A percentile compares a stretch with the other conserved stretches of the same genome.
Evolutionary conservation across 2,329 filamentous ascomycete genomes (phyloP).

Genomic region (Trichophyton equinum): DNA sequence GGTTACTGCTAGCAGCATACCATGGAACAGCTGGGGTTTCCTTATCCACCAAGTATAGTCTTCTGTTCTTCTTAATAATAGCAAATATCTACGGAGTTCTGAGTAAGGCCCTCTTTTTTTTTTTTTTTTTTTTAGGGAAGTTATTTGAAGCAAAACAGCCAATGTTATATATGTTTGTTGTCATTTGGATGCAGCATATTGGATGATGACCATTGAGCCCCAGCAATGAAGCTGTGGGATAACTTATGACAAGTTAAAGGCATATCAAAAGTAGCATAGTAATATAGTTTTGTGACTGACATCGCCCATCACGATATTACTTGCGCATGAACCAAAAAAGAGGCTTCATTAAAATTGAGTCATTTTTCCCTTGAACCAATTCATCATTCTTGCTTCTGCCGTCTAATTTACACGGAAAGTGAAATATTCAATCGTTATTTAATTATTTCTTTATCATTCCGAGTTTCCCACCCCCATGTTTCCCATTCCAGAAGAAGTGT

Average conservation of each 20-base stretch:
- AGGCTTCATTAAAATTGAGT: conserved; percentile 1
- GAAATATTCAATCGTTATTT: neutral
- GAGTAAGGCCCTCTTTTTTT: too few species aligned
- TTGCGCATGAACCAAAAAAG: neutral
- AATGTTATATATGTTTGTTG: neutral
- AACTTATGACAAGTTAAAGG: neutral
- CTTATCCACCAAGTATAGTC: conserved; percentile 1
- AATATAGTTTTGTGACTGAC: neutral
- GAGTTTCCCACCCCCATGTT: neutral
- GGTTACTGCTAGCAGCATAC: conserved; percentile 17
- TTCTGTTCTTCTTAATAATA: neutral
- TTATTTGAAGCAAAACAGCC: neutral
- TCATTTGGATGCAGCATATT: neutral
- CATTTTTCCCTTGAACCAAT: neutral
- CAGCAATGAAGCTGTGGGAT: neutral
- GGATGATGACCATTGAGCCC: neutral
- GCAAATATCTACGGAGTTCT: neutral
- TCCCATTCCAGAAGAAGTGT: neutral
- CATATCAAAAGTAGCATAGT: neutral
- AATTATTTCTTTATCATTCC: neutral
- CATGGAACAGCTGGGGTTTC: conserved; percentile 9
- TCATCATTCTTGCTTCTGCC: conserved; percentile 5
- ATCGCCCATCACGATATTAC: neutral
- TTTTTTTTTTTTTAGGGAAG: neutral
- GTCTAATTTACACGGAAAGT: conserved; percentile 1